A percentile compares a stretch with the other conserved stretches of the same genome.
Evolutionary conservation across 805 yeast genomes (phyloP).

Genomic region (Brettanomyces anomalus): DNA sequence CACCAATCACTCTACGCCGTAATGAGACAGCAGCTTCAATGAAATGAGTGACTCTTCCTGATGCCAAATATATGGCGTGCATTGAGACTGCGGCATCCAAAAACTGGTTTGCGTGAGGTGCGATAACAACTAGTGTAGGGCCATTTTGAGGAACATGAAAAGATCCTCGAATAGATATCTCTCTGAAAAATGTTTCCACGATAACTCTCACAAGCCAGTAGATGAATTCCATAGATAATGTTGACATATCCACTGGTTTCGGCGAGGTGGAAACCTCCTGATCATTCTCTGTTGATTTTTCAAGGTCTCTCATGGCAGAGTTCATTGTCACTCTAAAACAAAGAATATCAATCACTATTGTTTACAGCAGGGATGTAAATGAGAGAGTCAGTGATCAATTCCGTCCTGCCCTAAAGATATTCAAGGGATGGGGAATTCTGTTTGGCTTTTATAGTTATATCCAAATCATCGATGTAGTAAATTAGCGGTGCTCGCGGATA

Average conservation of each 20-base stretch:
- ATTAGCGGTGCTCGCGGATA: too few relatives aligned
- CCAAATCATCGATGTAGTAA: too few relatives aligned
- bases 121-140: constrained; percentile 87
- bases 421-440: too few relatives aligned
- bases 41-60: constrained; percentile 66
- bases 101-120: constrained; percentile 95
- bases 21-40: constrained; percentile 80
- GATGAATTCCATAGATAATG: constrained; percentile 15
- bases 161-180: constrained; percentile 83
- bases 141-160: constrained; percentile 60
- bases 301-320: too few relatives aligned
- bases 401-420: too few relatives aligned
- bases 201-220: constrained; percentile 22
- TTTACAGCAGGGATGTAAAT: too few relatives aligned
- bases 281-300: not conserved
- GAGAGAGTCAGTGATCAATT: too few relatives aligned
- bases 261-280: not conserved
- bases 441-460: too few relatives aligned
- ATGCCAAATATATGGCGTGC: constrained; percentile 58
- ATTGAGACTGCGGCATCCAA: constrained; percentile 61
- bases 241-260: not conserved
- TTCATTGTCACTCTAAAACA: too few relatives aligned
- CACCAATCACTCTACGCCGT: constrained; percentile 59
- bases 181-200: constrained; percentile 65
- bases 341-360: too few relatives aligned